Conservation (phyloP, 1,284 basidiomycete species). For the Trametes versicolor region DNA sequence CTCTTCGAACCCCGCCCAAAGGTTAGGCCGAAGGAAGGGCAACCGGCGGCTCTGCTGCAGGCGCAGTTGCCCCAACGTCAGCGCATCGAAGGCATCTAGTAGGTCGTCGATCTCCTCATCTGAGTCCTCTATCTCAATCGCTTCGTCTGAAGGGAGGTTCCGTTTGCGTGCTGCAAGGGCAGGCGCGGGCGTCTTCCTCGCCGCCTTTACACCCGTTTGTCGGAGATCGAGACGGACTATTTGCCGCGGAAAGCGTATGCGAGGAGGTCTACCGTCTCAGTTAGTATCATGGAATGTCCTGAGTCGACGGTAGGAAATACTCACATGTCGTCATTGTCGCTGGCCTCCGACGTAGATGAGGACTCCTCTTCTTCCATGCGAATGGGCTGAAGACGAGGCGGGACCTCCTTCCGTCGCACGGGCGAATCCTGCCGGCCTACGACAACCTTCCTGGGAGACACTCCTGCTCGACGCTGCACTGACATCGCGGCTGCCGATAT, state of each 20-base stretch:
- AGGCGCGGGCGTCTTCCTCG: constrained; percentile 10
- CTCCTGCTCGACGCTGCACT: constrained; percentile 26
- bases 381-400: not conserved
- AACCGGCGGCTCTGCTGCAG: constrained; percentile 41
- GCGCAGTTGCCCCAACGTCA: constrained; percentile 42
- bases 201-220: constrained; percentile 13
- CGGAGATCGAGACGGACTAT: not conserved
- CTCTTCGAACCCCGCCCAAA: constrained; percentile 49
- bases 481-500: constrained; percentile 29
- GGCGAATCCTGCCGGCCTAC: not conserved
- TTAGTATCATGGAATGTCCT: not conserved
- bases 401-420: not conserved
- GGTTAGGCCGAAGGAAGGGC: constrained; percentile 63
- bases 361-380: not conserved
- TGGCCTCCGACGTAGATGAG: not conserved
- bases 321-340: constrained; percentile 3
- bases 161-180: constrained; percentile 23
- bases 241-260: not conserved
- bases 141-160: constrained; percentile 12
- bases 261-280: not conserved
- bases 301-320: not conserved
- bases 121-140: constrained; percentile 29
- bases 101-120: constrained; percentile 41
- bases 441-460: constrained; percentile 22
- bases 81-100: constrained; percentile 42